Percentiles rank a stretch among this genome's conserved stretches.
These are phyloP conservation scores for Puya raimondii DNA, from an alignment of 176 grass and related monocot genomes.

Conservation along the genomic window DNA sequence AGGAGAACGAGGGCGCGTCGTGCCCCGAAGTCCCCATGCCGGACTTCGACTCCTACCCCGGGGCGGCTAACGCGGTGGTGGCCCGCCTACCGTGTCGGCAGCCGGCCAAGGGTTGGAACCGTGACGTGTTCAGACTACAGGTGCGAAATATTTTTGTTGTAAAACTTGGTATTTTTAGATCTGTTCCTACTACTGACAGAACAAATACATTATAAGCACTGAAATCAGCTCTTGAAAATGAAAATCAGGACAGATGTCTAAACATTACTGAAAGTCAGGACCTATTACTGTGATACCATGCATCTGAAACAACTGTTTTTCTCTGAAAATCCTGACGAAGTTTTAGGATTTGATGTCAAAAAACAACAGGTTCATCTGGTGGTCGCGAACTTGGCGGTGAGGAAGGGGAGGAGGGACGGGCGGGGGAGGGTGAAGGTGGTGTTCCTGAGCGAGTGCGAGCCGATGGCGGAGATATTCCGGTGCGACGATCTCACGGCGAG, in stretches of 20 bases:
- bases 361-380: slow-evolving; percentile 70
- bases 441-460: slow-evolving; percentile 58
- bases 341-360: too few relatives aligned
- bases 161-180: too few relatives aligned
- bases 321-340: too few relatives aligned
- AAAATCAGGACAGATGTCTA: too few relatives aligned
- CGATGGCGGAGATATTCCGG: slow-evolving; percentile 93
- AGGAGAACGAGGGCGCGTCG: slow-evolving; percentile 42
- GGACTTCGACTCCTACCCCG: slow-evolving; percentile 28
- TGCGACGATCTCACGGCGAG: slow-evolving; percentile 57
- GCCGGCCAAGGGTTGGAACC: slow-evolving; percentile 35
- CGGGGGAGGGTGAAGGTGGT: slow-evolving; percentile 42
- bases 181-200: too few relatives aligned
- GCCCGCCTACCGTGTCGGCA: slow-evolving; percentile 55
- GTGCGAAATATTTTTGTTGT: slow-evolving; percentile 2
- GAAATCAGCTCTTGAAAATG: too few relatives aligned
- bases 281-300: too few relatives aligned
- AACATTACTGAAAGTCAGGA: too few relatives aligned
- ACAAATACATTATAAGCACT: too few relatives aligned
- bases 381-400: slow-evolving; percentile 41
- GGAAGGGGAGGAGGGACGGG: slow-evolving; percentile 23
- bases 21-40: slow-evolving; percentile 93
- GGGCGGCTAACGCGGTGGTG: slow-evolving; percentile 51
- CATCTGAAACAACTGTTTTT: too few relatives aligned
- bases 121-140: slow-evolving; percentile 80